Base-by-base conservation (phyloP, 1,284 basidiomycete species). In the Phylloporus sp. region DNA sequence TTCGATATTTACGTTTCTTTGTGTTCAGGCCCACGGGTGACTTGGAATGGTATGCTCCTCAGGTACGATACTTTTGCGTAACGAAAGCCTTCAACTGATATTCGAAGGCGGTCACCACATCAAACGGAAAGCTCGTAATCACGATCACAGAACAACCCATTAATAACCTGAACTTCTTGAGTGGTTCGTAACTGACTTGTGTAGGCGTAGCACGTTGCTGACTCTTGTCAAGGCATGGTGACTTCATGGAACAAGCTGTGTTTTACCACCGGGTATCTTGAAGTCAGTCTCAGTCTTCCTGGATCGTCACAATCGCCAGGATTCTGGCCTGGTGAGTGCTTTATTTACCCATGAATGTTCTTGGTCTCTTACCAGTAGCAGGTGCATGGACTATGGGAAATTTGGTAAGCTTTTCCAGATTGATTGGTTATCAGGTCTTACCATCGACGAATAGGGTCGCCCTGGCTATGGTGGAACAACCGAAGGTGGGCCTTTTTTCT, bases 191-290 rank as follows among this genome's bases (percentile, higher is more conserved):
- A 56, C 74, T 60, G 15, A n/a, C 56, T 25, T 62, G 57, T 56
- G 19, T 43, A 35, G 17, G 29, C 66, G 63, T 45, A 25, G 41
- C 60, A 12, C 19, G 20, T 59, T 60, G 25, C 59, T 71, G 59
- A 77, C 27, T 32, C 61, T 19, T 63, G 3, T 58, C 62, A 70
- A 89, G 91, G 90, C 41, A 94, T 94, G 93, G 68, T 94, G 37
- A 86, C 88, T 68, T 84, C 88, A 8, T 97, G 96, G 96, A 97
- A 97, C 81, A 94, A 96, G 79, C 82, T 98, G 69, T 98, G 97
- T 82, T 98, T 97, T 80, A 97, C 92, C 5, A 95, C 94, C 0
- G 97, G 96, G 2, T 96, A 96, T 77, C 85, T 98, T 66, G 95
- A 97, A 78, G 88, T 91, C 23, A 86, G 86, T 20, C 79, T 97